phyloP scores from a whole-genome alignment of 495 filamentous ascomycete species.

The Thermothielavioides terrestris region DNA sequence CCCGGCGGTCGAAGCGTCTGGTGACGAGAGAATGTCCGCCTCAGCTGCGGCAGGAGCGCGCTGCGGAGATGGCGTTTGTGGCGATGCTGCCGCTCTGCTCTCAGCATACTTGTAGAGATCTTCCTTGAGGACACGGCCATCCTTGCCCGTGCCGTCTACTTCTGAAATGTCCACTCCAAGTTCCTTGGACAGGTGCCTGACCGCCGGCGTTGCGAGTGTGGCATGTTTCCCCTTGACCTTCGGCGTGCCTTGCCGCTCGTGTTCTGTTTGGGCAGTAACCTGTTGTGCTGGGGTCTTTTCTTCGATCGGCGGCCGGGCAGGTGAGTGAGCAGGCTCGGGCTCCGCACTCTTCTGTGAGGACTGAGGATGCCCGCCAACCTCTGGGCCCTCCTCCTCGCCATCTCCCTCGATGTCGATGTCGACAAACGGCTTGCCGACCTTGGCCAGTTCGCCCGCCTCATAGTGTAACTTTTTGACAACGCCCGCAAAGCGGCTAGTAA shows the following conservation, averaged over 20 bases:
- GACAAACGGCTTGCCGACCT: slow-evolving; percentile 78
- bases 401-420: slow-evolving; percentile 64
- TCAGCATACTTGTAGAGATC: slow-evolving; percentile 72
- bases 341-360: background rate
- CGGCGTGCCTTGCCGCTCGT: background rate
- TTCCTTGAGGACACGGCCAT: slow-evolving; percentile 86
- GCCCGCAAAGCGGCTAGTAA: slow-evolving; percentile 88
- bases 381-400: slow-evolving; percentile 35
- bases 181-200: slow-evolving; percentile 77
- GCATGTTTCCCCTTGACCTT: slow-evolving; percentile 46
- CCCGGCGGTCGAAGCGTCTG: slow-evolving; percentile 15
- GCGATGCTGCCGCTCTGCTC: slow-evolving; percentile 26
- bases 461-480: slow-evolving; percentile 96
- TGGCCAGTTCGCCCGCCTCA: slow-evolving; percentile 90
- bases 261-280: background rate
- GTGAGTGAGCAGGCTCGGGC: background rate
- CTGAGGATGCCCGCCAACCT: background rate
- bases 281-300: slow-evolving; percentile 7
- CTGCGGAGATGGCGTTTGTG: slow-evolving; percentile 3
- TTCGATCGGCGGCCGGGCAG: background rate
- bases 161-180: slow-evolving; percentile 66
- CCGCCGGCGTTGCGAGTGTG: slow-evolving; percentile 81
- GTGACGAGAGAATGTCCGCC: slow-evolving; percentile 8
- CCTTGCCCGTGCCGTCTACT: slow-evolving; percentile 77
- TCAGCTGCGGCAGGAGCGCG: slow-evolving; percentile 6